These are phyloP conservation scores for Areca catechu DNA, from an alignment of 176 grass and related monocot genomes.

Conservation along the genomic window DNA sequence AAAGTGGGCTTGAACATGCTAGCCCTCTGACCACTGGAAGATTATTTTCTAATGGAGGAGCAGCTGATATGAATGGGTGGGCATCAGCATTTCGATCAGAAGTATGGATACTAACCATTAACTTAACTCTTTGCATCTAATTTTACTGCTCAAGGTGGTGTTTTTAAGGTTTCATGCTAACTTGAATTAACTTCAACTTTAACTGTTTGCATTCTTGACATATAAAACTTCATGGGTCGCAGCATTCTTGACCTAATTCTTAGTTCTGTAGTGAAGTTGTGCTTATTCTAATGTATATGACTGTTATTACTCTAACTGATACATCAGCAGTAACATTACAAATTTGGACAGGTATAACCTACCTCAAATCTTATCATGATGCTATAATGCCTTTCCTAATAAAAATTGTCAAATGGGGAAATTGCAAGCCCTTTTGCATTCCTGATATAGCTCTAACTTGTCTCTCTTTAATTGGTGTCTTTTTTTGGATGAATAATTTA, in stretches of 20 bases:
- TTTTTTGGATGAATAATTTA: too few species aligned
- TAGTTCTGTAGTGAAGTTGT: conserved; percentile 15
- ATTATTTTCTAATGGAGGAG: conserved; percentile 68
- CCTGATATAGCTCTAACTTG: too few species aligned
- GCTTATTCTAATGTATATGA: conserved; percentile 4
- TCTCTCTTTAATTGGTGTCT: too few species aligned
- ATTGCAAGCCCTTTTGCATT: too few species aligned
- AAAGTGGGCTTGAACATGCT: conserved; percentile 98
- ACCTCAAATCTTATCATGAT: too few species aligned
- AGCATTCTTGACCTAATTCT: conserved; percentile 23
- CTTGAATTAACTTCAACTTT: conserved; percentile 37
- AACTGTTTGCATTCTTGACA: conserved; percentile 15
- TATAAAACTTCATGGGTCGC: conserved; percentile 19
- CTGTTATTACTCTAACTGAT: too few species aligned
- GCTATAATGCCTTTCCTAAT: too few species aligned
- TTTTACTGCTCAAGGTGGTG: conserved; percentile 38
- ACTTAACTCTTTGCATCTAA: conserved; percentile 76
- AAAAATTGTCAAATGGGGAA: too few species aligned
- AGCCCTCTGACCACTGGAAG: conserved; percentile 97
- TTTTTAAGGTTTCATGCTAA: conserved; percentile 50
- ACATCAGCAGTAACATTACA: too few species aligned
- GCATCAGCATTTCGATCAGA: conserved; percentile 89
- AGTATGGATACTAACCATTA: conserved; percentile 99
- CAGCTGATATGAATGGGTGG: conserved; percentile 80
- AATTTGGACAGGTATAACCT: too few species aligned